These are phyloP conservation scores for Heliosperma pusillum DNA, from an alignment of 148 eudicot species.

Conservation along the genomic window DNA sequence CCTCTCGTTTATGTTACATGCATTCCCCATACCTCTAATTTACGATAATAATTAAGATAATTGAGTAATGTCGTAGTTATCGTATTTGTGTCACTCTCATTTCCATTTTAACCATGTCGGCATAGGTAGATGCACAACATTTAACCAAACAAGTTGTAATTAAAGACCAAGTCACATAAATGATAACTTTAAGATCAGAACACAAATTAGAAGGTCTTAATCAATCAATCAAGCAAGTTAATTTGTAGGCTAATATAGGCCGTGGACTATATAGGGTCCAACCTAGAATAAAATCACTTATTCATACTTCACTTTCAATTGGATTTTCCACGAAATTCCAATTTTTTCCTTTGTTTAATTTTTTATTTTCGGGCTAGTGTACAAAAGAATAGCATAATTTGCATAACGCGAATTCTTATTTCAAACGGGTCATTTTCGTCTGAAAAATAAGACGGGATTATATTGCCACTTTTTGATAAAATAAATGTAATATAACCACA, in stretches of 20 bases:
- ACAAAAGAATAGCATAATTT: not conserved
- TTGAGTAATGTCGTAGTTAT: too few species aligned
- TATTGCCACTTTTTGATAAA: too few species aligned
- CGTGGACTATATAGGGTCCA: not conserved
- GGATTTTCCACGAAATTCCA: not conserved
- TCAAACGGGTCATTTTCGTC: too few species aligned
- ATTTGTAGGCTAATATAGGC: too few species aligned
- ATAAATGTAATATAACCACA: too few species aligned
- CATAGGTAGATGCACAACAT: not conserved
- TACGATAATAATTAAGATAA: too few species aligned
- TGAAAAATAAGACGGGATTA: too few species aligned
- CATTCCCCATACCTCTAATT: too few species aligned
- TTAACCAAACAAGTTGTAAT: not conserved
- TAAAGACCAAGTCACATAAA: too few species aligned
- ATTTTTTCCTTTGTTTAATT: not conserved
- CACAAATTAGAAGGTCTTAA: not conserved
- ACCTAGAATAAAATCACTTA: not conserved
- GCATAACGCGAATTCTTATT: too few species aligned
- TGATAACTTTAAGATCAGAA: too few species aligned
- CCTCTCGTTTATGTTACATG: too few species aligned
- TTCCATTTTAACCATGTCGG: not conserved
- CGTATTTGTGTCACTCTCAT: not conserved
- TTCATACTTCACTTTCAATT: constrained; percentile 18
- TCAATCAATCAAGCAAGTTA: not conserved
- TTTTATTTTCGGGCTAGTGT: not conserved